Evolutionary conservation across 345 rosid species (phyloP), one percentile per base, ranked within the genome.

Genomic region (Melastoma malabathricum): DNA sequence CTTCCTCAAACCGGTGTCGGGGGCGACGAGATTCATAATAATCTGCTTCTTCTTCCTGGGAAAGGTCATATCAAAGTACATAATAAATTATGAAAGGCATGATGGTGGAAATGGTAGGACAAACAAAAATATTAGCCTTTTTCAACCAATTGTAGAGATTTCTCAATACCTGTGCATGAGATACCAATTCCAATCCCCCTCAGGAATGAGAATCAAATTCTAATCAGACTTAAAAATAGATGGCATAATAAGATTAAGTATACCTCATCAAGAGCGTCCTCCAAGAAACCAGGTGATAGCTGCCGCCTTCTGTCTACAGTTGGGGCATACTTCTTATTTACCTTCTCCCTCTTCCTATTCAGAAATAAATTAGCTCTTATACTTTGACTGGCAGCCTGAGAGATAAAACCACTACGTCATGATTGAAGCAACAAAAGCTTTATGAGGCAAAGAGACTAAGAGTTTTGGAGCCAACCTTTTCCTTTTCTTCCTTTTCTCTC

Each of bases 241-340:
- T 34, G 12, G 41, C 41, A 29, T 34, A 10, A 34, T 34, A 12
- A 9, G 41, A 5, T 34, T 6, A 5, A 34, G 41, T 34, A 34
- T 22, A 87, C 98, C 96, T 92, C 98, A 39, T 92, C 96, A 55
- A 92, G 95, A 56, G 98, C 95, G 58, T 64, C 96, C 72, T 84
- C 98, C 75, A 92, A 74, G 73, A 80, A 87, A 15, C 90, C 95
- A 17, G 97, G 81, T 15, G 98, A 84, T 57, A 92, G 98, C 63
- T 81, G 81, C 64, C 70, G 93, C 62, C 82, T 75, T 64, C 84
- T 77, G 15, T 77, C 86, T 47, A 57, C 74, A 52, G 82, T 68
- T 63, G 70, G 93, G 13, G 86, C 65, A 67, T 92, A 92, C 71
- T 92, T 92, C 51, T 79, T 75, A 72, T 59, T 87, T 48, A 92